Percentiles rank a stretch among this genome's conserved stretches.
Evolutionary conservation across 768 basidiomycete species (phyloP).

Genomic region (Candolleomyces efflorescens): DNA sequence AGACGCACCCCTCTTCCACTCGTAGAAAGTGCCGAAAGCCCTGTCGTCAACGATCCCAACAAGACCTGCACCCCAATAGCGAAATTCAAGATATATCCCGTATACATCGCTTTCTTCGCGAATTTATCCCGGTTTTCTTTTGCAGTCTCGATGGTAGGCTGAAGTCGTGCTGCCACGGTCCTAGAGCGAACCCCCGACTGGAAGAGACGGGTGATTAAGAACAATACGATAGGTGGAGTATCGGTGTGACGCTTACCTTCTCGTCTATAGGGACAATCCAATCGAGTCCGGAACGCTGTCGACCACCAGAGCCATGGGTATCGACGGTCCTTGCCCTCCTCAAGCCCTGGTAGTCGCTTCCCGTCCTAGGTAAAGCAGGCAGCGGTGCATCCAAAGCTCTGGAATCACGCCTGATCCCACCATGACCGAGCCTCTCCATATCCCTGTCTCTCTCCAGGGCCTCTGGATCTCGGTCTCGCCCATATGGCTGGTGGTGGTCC

Average conservation of each 20-base stretch:
- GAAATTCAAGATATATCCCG: slow-evolving; percentile 33
- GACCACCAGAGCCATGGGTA: slow-evolving; percentile 12
- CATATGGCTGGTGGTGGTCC: background rate
- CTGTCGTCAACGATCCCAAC: slow-evolving; percentile 65
- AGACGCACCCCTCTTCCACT: slow-evolving; percentile 35
- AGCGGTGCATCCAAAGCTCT: background rate
- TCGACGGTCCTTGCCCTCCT: slow-evolving; percentile 15
- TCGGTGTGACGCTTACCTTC: slow-evolving; percentile 16
- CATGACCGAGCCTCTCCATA: background rate
- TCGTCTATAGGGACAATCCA: slow-evolving; percentile 35
- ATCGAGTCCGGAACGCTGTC: slow-evolving; percentile 29
- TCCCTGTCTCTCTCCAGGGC: background rate
- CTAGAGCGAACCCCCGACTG: slow-evolving; percentile 17
- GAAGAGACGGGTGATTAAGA: background rate
- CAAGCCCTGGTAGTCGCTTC: background rate
- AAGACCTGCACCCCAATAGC: slow-evolving; percentile 63
- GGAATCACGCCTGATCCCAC: background rate
- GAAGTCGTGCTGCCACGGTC: slow-evolving; percentile 49
- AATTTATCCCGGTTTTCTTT: slow-evolving; percentile 42
- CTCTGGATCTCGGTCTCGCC: no score
- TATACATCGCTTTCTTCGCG: slow-evolving; percentile 39
- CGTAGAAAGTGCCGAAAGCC: slow-evolving; percentile 45
- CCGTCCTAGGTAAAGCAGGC: background rate
- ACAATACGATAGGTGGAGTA: background rate
- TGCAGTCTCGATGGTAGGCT: slow-evolving; percentile 50